A percentile compares a stretch with the other conserved stretches of the same genome.
Conservation (phyloP, 2,329 filamentous ascomycete genomes). For the Chrysosphaeria jannelii region DNA sequence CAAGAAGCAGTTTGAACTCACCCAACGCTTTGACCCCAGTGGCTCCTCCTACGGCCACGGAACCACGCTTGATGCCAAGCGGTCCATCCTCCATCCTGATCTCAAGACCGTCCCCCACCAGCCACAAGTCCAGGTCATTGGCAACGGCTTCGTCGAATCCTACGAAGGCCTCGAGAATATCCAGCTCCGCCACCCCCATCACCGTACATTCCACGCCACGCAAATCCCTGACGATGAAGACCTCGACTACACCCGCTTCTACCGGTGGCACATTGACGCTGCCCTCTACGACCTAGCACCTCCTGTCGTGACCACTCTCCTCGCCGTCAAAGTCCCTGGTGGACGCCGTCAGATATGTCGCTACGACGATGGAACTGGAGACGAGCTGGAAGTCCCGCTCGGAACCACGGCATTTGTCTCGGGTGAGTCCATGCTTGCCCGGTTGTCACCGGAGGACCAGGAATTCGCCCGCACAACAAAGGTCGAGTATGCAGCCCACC, state of each 20-base stretch:
- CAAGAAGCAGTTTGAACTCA: constrained; percentile 43
- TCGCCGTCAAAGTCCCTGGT: constrained; percentile 48
- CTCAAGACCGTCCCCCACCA: constrained; percentile 56
- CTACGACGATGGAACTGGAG: constrained; percentile 41
- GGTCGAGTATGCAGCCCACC: constrained; percentile 49
- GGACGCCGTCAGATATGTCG: constrained; percentile 18
- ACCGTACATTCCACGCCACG: constrained; percentile 43
- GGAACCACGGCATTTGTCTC: constrained; percentile 51
- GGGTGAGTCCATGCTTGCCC: constrained; percentile 39
- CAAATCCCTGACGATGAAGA: constrained; percentile 23
- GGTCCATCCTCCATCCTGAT: constrained; percentile 43
- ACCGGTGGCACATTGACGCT: constrained; percentile 57
- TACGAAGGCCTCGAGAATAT: constrained; percentile 45
- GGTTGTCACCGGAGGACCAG: constrained; percentile 32
- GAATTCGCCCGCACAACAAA: constrained; percentile 33
- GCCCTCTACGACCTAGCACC: constrained; percentile 49
- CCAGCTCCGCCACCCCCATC: constrained; percentile 42
- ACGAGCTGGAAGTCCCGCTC: constrained; percentile 37
- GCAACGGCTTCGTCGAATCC: constrained; percentile 35
- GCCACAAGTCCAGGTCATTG: constrained; percentile 53
- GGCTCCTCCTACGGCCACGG: constrained; percentile 39
- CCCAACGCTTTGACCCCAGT: constrained; percentile 39
- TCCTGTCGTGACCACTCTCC: constrained; percentile 38
- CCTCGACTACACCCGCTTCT: constrained; percentile 25
- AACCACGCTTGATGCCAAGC: constrained; percentile 33